Conservation (phyloP, 129 eudicot species). For the Artemisia tridentata region DNA sequence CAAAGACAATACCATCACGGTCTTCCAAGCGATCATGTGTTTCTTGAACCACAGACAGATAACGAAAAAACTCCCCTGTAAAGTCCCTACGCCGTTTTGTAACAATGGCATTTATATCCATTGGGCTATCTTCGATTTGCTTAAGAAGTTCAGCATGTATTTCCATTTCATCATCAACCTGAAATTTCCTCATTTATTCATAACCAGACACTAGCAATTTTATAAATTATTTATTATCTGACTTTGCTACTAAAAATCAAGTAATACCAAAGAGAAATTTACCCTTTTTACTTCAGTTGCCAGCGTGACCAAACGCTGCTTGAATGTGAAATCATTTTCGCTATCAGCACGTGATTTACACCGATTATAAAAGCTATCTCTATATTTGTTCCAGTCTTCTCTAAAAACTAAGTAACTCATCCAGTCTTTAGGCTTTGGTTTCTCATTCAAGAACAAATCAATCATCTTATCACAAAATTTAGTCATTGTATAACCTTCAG, state of each 20-base stretch:
- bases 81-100: slow-evolving; percentile 81
- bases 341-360: slow-evolving; percentile 56
- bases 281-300: slow-evolving; percentile 74
- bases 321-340: slow-evolving; percentile 52
- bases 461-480: slow-evolving; percentile 82
- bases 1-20: slow-evolving; percentile 62
- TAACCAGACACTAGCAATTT: not conserved
- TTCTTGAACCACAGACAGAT: slow-evolving; percentile 66
- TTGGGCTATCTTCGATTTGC: slow-evolving; percentile 77
- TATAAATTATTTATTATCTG: not conserved
- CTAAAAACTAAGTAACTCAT: slow-evolving; percentile 70
- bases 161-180: slow-evolving; percentile 98
- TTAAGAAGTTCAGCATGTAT: slow-evolving; percentile 70
- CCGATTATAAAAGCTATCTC: slow-evolving; percentile 65
- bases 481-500: slow-evolving; percentile 84
- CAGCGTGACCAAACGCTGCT: slow-evolving; percentile 49
- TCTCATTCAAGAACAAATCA: slow-evolving; percentile 73
- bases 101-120: slow-evolving; percentile 84
- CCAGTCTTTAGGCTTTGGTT: slow-evolving; percentile 86
- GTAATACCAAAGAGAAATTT: not conserved
- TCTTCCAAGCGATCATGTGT: slow-evolving; percentile 82
- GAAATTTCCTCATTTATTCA: slow-evolving; percentile 38
- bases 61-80: slow-evolving; percentile 76
- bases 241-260: not conserved
- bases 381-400: slow-evolving; percentile 85